Percentiles rank a stretch among this genome's conserved stretches.
These are phyloP conservation scores for Epichloe gansuensis DNA, from an alignment of 2,329 filamentous ascomycete genomes.

Conservation along the genomic window DNA sequence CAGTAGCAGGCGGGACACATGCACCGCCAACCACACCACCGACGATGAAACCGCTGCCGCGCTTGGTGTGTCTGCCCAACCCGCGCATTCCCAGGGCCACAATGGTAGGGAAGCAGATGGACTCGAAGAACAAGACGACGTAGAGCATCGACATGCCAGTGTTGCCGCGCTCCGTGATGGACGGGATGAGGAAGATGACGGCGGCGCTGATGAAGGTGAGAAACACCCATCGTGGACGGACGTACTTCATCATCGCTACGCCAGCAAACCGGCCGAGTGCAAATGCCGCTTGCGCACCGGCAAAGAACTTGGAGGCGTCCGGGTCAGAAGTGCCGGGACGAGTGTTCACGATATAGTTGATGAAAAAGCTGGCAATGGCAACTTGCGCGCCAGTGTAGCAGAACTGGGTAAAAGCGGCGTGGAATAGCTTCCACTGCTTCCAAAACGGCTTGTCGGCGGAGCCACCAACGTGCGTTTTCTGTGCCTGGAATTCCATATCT, in stretches of 20 bases:
- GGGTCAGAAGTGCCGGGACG: conserved; percentile 36
- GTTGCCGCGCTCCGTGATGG: conserved; percentile 33
- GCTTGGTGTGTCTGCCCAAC: conserved; percentile 63
- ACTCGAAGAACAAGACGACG: conserved; percentile 65
- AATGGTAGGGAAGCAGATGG: conserved; percentile 70
- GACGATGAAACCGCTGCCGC: conserved; percentile 57
- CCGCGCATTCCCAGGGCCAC: conserved; percentile 65
- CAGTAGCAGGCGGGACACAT: conserved; percentile 58
- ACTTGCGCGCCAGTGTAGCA: conserved; percentile 66
- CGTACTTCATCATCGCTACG: conserved; percentile 51
- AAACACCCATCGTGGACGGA: conserved; percentile 55
- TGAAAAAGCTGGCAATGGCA: conserved; percentile 54
- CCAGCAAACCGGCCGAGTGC: conserved; percentile 60
- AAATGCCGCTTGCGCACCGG: conserved; percentile 62
- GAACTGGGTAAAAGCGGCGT: conserved; percentile 64
- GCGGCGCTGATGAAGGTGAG: conserved; percentile 49
- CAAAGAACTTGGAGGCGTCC: conserved; percentile 52
- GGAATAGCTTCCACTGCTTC: conserved; percentile 65
- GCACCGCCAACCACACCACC: conserved; percentile 62
- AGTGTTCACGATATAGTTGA: conserved; percentile 57
- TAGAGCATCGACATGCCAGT: conserved; percentile 49
- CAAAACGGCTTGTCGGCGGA: conserved; percentile 48
- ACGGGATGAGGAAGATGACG: conserved; percentile 46
- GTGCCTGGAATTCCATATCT: conserved; percentile 51
- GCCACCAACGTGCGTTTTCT: conserved; percentile 34